These are phyloP conservation scores for Lipomyces spencermartinsiae DNA, from an alignment of 805 yeast species.

Conservation along the genomic window DNA sequence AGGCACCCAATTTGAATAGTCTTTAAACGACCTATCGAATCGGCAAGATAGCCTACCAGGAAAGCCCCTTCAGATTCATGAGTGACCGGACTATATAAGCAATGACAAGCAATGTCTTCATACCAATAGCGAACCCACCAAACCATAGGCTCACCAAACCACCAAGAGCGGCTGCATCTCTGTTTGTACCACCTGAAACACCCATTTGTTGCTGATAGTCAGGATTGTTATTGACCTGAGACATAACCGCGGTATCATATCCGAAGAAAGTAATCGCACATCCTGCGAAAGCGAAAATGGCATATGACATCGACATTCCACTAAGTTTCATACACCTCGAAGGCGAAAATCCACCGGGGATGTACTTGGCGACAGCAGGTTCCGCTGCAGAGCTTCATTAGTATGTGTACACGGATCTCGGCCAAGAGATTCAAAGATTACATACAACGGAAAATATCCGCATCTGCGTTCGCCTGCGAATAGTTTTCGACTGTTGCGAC, in stretches of 20 bases:
- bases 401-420: too few relatives aligned
- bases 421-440: too few relatives aligned
- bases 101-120: too few relatives aligned
- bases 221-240: slow-evolving; percentile 23
- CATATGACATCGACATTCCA: neutral
- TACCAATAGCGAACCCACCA: slow-evolving; percentile 13
- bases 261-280: slow-evolving; percentile 19
- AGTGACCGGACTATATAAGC: neutral
- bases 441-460: too few relatives aligned
- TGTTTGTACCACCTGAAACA: slow-evolving; percentile 2
- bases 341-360: too few relatives aligned
- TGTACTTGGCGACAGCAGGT: too few relatives aligned
- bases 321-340: too few relatives aligned
- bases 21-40: slow-evolving; percentile 63
- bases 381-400: too few relatives aligned
- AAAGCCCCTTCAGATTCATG: slow-evolving; percentile 2
- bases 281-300: slow-evolving; percentile 16
- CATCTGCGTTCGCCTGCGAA: too few relatives aligned
- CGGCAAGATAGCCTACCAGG: slow-evolving; percentile 51
- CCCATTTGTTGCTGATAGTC: slow-evolving; percentile 18
- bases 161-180: slow-evolving; percentile 21
- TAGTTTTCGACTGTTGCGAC: too few relatives aligned
- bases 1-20: slow-evolving; percentile 60
- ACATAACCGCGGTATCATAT: slow-evolving; percentile 17
- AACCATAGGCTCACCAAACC: slow-evolving; percentile 20